Conservation (phyloP, 176 grass and related monocot species). For the Rhynchospora breviuscula region DNA sequence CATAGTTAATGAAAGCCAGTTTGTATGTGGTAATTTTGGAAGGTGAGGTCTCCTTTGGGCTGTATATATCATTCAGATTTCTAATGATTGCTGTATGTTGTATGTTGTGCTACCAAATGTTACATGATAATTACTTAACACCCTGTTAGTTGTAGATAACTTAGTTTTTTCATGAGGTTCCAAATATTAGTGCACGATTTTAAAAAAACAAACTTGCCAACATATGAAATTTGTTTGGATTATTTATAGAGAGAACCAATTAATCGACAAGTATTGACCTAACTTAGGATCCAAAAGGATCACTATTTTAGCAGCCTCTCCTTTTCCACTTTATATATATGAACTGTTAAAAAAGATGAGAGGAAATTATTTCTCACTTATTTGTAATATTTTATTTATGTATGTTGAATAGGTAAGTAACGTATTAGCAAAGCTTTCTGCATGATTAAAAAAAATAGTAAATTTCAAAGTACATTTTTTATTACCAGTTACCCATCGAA, state of each 20-base stretch:
- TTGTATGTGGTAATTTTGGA: neutral
- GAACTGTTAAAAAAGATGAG: no score
- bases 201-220: neutral
- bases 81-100: neutral
- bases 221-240: neutral
- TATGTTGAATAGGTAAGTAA: no score
- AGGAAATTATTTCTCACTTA: no score
- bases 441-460: no score
- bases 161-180: conserved; percentile 1
- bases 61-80: conserved; percentile 17
- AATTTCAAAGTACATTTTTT: no score
- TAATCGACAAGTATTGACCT: no score
- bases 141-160: neutral
- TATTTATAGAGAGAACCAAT: no score
- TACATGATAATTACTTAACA: neutral
- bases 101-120: neutral
- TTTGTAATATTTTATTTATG: no score
- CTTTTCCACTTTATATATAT: no score
- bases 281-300: neutral
- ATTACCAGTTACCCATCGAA: no score
- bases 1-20: neutral
- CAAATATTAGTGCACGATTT: neutral
- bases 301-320: no score
- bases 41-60: neutral
- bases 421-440: no score